phyloP scores from a whole-genome alignment of 1,284 basidiomycete species.

The Austroboletus novae-zelandiae region DNA sequence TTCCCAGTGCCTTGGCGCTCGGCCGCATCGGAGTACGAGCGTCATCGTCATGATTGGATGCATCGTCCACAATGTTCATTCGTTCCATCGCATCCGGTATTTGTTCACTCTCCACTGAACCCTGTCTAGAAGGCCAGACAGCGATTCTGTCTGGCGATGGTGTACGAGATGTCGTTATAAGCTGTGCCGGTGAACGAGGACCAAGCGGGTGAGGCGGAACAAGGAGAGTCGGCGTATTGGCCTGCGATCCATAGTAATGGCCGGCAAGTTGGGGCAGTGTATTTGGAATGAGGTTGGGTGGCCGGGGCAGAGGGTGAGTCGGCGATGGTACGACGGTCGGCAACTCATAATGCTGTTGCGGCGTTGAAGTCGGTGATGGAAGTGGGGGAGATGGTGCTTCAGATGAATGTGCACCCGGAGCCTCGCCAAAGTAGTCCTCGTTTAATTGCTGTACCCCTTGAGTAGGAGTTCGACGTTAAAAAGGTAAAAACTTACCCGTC shows the following conservation, averaged over 20 bases:
- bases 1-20: slow-evolving; percentile 80
- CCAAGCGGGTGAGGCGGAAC: slow-evolving; percentile 69
- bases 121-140: slow-evolving; percentile 16
- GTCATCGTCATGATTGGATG: slow-evolving; percentile 33
- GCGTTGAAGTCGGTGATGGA: slow-evolving; percentile 39
- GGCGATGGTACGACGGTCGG: slow-evolving; percentile 35
- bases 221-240: slow-evolving; percentile 37
- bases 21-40: slow-evolving; percentile 43
- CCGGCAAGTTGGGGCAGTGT: slow-evolving; percentile 16
- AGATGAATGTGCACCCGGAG: slow-evolving; percentile 24
- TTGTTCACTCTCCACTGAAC: slow-evolving; percentile 21
- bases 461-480: too few species aligned
- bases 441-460: slow-evolving; percentile 24
- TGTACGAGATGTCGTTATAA: slow-evolving; percentile 46
- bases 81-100: slow-evolving; percentile 23
- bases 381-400: slow-evolving; percentile 38
- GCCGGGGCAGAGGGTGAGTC: slow-evolving; percentile 39
- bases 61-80: slow-evolving; percentile 31
- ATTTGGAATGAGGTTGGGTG: slow-evolving; percentile 24
- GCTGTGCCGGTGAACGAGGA: slow-evolving; percentile 57
- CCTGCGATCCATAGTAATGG: slow-evolving; percentile 24
- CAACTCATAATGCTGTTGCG: slow-evolving; percentile 32
- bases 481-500: slow-evolving; percentile 43
- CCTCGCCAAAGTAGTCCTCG: slow-evolving; percentile 22
- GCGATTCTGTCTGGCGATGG: slow-evolving; percentile 45